Percentiles rank a stretch among this genome's conserved stretches.
Conservation (phyloP, 805 yeast species). For the Clavispora fructus region DNA sequence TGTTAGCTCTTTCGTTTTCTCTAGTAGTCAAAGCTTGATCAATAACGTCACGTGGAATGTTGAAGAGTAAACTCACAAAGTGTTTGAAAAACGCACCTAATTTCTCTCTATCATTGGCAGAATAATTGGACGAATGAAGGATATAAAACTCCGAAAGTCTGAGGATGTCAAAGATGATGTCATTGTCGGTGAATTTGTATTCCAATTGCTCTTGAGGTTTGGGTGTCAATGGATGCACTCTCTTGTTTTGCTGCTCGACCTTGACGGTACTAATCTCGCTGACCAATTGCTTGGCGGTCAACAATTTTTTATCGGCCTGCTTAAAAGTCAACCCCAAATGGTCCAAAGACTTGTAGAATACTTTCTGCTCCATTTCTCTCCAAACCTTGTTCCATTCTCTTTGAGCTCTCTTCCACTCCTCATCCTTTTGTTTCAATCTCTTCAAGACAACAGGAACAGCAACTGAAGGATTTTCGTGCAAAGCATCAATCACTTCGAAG, state of each 20-base stretch:
- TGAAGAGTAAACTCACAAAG: constrained; percentile 70
- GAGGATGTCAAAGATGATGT: constrained; percentile 68
- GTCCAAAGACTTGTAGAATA: constrained; percentile 87
- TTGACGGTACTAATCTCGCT: constrained; percentile 90
- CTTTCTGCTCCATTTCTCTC: constrained; percentile 97
- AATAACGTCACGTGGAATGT: constrained; percentile 45
- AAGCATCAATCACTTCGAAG: constrained; percentile 90
- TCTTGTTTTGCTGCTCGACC: constrained; percentile 83
- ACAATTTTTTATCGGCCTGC: constrained; percentile 88
- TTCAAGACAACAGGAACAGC: constrained; percentile 92
- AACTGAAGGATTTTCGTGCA: constrained; percentile 91
- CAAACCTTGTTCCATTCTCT: constrained; percentile 98
- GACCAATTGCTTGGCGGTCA: constrained; percentile 84
- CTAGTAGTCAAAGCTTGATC: constrained; percentile 32
- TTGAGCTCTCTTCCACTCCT: constrained; percentile 97
- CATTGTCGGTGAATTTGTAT: constrained; percentile 59
- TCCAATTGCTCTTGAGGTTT: constrained; percentile 72
- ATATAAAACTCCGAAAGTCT: constrained; percentile 64
- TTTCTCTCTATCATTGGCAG: constrained; percentile 74
- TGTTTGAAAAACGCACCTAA: constrained; percentile 64
- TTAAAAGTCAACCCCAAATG: constrained; percentile 94
- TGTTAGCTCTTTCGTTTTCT: constrained; percentile 15
- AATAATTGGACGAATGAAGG: constrained; percentile 64
- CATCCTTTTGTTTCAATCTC: constrained; percentile 94
- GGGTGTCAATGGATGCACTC: constrained; percentile 81